phyloP scores from a whole-genome alignment of 805 yeast species.

The Starmerella ratchasimensis region DNA sequence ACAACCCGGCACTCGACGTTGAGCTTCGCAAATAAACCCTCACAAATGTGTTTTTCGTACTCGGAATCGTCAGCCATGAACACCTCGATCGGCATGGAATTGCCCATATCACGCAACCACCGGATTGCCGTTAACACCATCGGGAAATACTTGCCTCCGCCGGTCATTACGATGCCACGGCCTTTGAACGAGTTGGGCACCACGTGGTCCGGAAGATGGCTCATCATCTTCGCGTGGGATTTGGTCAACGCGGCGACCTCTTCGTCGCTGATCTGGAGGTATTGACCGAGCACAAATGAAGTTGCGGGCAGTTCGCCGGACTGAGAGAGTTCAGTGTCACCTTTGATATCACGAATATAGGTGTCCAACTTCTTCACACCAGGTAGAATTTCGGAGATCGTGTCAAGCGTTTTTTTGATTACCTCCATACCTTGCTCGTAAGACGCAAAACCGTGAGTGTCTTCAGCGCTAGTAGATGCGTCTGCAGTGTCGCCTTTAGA shows the following conservation, averaged over 20 bases:
- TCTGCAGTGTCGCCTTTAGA: too few species aligned
- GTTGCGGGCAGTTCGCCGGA: slow-evolving; percentile 14
- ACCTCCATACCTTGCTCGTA: slow-evolving; percentile 6
- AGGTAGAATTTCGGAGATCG: slow-evolving; percentile 27
- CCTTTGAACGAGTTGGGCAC: slow-evolving; percentile 23
- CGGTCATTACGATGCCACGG: slow-evolving; percentile 53
- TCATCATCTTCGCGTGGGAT: slow-evolving; percentile 12
- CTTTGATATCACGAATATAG: slow-evolving; percentile 33
- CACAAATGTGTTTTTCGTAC: slow-evolving; percentile 61
- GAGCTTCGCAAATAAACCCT: slow-evolving; percentile 42
- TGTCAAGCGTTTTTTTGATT: slow-evolving; percentile 4
- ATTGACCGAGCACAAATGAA: slow-evolving; percentile 8
- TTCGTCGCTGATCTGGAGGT: slow-evolving; percentile 13
- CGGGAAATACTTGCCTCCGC: slow-evolving; percentile 71
- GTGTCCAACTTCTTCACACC: slow-evolving; percentile 30
- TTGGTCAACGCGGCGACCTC: slow-evolving; percentile 9
- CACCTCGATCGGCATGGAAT: slow-evolving; percentile 66
- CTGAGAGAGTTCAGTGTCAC: slow-evolving; percentile 23
- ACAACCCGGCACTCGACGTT: slow-evolving; percentile 57
- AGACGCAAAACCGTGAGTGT: background rate
- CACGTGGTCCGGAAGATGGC: slow-evolving; percentile 7
- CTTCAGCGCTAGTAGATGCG: too few species aligned
- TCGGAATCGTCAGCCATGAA: slow-evolving; percentile 58
- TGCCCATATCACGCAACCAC: slow-evolving; percentile 49
- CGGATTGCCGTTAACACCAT: slow-evolving; percentile 51